These are phyloP conservation scores for Coccomyxa sp. DNA, from an alignment of 139 green algal genomes.

Conservation along the genomic window DNA sequence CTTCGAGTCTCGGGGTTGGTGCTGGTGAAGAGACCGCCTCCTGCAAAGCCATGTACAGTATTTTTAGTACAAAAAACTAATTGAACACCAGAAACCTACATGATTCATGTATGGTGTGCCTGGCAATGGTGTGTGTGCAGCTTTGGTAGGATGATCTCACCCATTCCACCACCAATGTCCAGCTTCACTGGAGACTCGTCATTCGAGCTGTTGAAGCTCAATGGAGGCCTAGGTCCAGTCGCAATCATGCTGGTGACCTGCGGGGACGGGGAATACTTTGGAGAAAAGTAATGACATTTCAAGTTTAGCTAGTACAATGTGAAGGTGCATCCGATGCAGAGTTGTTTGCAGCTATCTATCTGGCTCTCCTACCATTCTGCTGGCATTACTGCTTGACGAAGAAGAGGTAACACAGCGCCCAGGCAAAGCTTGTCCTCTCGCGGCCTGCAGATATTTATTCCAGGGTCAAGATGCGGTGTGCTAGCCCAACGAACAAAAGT, in stretches of 20 bases:
- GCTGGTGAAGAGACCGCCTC: slow-evolving; percentile 84
- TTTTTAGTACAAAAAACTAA: background rate
- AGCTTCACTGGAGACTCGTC: slow-evolving; percentile 33
- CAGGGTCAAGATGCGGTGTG: background rate
- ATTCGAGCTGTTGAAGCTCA: slow-evolving; percentile 1
- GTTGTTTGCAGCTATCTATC: background rate
- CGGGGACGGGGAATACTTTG: background rate
- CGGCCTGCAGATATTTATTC: background rate
- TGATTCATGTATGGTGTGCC: too few relatives aligned
- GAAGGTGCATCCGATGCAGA: background rate
- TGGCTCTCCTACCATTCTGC: background rate
- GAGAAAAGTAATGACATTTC: background rate
- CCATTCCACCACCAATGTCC: slow-evolving; percentile 42
- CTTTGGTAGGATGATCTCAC: background rate
- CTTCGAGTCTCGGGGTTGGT: slow-evolving; percentile 86
- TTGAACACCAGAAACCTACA: background rate
- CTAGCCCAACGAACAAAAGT: too few relatives aligned
- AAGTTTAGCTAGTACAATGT: background rate
- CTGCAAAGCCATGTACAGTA: background rate
- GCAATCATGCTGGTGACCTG: slow-evolving; percentile 48
- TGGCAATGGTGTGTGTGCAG: too few relatives aligned
- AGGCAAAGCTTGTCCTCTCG: background rate
- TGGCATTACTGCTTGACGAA: background rate
- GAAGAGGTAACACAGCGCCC: background rate
- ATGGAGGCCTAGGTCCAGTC: slow-evolving; percentile 17